Base-by-base conservation (phyloP, 1,284 basidiomycete genomes). In the Omphalotus olearius region DNA sequence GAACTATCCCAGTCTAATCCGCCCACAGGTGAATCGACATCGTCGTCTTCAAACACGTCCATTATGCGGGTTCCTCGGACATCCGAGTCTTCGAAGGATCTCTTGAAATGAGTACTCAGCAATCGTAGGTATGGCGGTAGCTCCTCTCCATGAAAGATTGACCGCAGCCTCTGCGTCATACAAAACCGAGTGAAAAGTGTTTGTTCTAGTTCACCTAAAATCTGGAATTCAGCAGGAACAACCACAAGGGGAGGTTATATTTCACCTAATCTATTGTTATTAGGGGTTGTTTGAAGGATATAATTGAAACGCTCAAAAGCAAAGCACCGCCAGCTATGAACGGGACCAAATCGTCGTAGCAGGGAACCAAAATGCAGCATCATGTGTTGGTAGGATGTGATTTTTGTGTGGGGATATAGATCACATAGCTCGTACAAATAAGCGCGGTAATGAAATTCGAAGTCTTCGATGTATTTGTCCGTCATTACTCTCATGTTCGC, bases 301-400 rank as follows among this genome's bases (percentile, higher is more conserved):
- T 61, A 57, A 48, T 72, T 71, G 45, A 63, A 67, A 11, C 66
- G 51, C 45, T 73, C 70, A 45, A 71, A 71, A 1, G 65, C 54
- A 49, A 64, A 71, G 38, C 64, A 66, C n/a, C 70, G 54, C 67
- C 67, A 71, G 1, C 62, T 57, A 50, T 69, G 66, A 1, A 61
- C 60, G 2, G 71, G 70, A 0, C 72, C 69, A 56, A 68, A 71
- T 1, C 57, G 35, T 4, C 50, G 28, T 1, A 73, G 52, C 17
- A 62, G 57, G 0, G 53, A 47, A 0, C 56, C 55, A 46, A 68
- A 64, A 50, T 73, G 71, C 4, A 72, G 56, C 7, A 67, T 53
- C 5, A 70, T 54, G 54, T 75, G 73, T 17, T 74, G 71, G 46
- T 73, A 68, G 6, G 71, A 68, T 1, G 59, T 57, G 17, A 73